Conservation (phyloP, 164 flowering plant species). For the Liquidambar formosana region DNA sequence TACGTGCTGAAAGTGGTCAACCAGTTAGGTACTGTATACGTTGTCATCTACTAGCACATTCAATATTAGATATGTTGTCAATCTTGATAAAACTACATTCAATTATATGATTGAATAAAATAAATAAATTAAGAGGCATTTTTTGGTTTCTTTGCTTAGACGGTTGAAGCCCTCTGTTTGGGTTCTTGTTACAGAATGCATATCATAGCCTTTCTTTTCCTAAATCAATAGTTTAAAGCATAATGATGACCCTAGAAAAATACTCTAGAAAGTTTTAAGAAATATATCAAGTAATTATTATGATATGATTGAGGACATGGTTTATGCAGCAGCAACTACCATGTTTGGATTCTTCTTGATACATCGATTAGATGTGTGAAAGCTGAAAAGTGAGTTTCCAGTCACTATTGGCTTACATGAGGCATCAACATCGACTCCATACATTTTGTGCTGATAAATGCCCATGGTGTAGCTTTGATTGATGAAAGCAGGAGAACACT, state of each 20-base stretch:
- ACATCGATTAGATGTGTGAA: neutral
- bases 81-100: too few species aligned
- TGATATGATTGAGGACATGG: too few species aligned
- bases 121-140: neutral
- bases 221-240: neutral
- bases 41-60: neutral
- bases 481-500: too few species aligned
- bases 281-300: neutral
- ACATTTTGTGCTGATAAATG: too few species aligned
- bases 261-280: neutral
- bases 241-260: neutral
- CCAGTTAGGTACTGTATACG: conserved; percentile 51
- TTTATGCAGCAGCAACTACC: too few species aligned
- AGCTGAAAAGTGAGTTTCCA: neutral
- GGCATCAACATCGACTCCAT: too few species aligned
- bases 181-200: neutral
- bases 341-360: neutral
- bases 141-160: too few species aligned
- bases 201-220: neutral
- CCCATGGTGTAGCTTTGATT: too few species aligned
- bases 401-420: too few species aligned
- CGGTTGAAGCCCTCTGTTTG: neutral
- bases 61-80: neutral
- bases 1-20: conserved; percentile 57
- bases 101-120: neutral